Base-by-base conservation (phyloP, 805 yeast species). In the Crinitomyces ghanaensis region DNA sequence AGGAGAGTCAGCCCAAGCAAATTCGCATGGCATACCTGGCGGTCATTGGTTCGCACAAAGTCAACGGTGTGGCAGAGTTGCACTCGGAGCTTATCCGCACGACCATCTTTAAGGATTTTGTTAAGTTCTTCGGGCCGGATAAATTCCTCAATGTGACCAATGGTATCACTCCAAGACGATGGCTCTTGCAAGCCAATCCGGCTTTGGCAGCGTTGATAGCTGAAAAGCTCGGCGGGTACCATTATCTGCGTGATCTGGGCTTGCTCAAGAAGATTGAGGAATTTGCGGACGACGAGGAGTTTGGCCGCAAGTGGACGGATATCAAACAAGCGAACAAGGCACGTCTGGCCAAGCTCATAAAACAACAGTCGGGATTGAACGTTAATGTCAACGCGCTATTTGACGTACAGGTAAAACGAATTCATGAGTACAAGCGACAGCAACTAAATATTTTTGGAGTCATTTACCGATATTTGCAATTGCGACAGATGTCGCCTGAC, bases 121-220 rank as follows among this genome's bases (percentile, higher is more conserved):
- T 85, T 36, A 69, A 68, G 41, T 68, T 85, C 23, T 85, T 72
- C 48, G 96, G 96, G 31, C 50, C 66, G 15, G 82, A 81, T 42
- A 82, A 80, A 59, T 85, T 85, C 59, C 81, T 82, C 33, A 85
- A 85, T 50, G 95, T 85, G 40, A 85, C 96, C 31, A 85, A 85
- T 57, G 96, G 96, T 62, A 75, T 85, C 52, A 85, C 96, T 2
- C 95, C 95, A 47, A 75, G 96, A 68, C 77, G 96, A 62, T 85
- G 96, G 96, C 70, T 85, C 53, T 77, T 74, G 54, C 94, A 85
- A 62, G 94, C 95, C 32, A 86, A 85, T 57, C 95, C 96, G 7
- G 66, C 65, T 44, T 65, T 85, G 47, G 70, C 91, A 12, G 62
- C 59, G n/a, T 66, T 85, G 45, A 86, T 86, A 51, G 68, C 81